These are phyloP conservation scores for Aspergillus nomiae DNA, from an alignment of 2,329 filamentous ascomycete species.

Conservation along the genomic window DNA sequence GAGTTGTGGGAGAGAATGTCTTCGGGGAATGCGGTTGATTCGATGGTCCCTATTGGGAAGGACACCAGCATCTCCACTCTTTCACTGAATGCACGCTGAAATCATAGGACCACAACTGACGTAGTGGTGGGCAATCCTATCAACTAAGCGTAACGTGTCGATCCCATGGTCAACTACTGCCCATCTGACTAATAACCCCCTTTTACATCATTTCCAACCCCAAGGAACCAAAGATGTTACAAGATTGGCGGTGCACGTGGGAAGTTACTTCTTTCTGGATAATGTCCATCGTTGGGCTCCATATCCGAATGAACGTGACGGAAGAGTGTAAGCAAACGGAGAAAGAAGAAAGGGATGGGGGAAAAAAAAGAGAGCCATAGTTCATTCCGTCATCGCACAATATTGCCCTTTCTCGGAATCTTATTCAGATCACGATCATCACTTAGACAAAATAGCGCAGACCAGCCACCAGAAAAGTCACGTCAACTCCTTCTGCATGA, in stretches of 20 bases:
- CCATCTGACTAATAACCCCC: not conserved
- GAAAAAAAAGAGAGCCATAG: too few relatives aligned
- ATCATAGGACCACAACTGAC: slow-evolving; percentile 26
- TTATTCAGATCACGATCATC: not conserved
- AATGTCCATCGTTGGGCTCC: not conserved
- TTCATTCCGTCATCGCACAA: not conserved
- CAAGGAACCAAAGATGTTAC: not conserved
- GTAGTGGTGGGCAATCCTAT: slow-evolving; percentile 9
- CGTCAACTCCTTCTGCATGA: not conserved
- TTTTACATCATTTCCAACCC: not conserved
- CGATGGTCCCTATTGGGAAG: not conserved
- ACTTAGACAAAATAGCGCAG: slow-evolving; percentile 4
- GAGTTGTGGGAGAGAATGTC: not conserved
- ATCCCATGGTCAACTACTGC: not conserved
- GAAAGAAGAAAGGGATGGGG: not conserved
- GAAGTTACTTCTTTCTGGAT: not conserved
- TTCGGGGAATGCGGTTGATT: slow-evolving; percentile 2
- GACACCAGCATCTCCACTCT: slow-evolving; percentile 11
- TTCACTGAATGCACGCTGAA: slow-evolving; percentile 22
- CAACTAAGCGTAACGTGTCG: not conserved
- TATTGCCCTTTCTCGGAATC: not conserved
- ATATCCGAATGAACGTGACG: not conserved
- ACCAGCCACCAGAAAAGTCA: slow-evolving; percentile 2
- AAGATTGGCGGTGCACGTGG: slow-evolving; percentile 1
- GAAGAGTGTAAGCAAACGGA: not conserved